Evolutionary conservation across 2,329 filamentous ascomycete genomes (phyloP), one percentile per base, ranked within the genome.

Genomic region (Monilinia fructigena): DNA sequence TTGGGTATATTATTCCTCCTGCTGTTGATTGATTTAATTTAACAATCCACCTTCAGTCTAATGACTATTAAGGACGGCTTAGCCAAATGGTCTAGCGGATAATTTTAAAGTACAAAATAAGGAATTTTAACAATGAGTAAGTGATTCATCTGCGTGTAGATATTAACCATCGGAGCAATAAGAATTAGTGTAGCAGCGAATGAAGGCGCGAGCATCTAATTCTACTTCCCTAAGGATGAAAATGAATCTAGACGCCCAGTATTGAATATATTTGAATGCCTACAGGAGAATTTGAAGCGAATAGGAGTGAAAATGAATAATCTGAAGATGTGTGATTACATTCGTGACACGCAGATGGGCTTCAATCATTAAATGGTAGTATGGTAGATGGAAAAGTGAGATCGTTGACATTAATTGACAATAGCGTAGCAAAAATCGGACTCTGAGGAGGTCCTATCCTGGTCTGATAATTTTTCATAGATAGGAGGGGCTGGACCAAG

Each of bases 331-430:
- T 35, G 56, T 59, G 42, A 11, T 47, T 47, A 35, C 28, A 26
- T 26, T 6, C 23, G 28, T 38, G 23, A 50, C 45, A 60, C 28
- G 16, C 58, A 50, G 45, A 48, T 38, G 5, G 45, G 50, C 38
- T 50, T 38, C 45, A 12, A 26, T 50, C 20, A 26, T 5, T 35
- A n/a, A n/a, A n/a, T n/a, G n/a, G n/a, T n/a, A n/a, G 52, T 35
- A 10, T 48, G 42, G 42, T 23, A 26, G 26, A 45, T 38, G 56
- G 26, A 48, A 12, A 50, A 20, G 45, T 38, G 20, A 60, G 28
- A 59, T 59, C 56, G 42, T 48, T 47, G 26, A 48, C 42, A 48
- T 28, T 48, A 20, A 59, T 59, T 60, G 31, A 35, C 18, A 60
- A 16, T 60, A 42, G 8, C 28, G 48, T 48, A 28, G 40, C 11